phyloP scores from a whole-genome alignment of 106 monocot species.

The Acorus calamus region DNA sequence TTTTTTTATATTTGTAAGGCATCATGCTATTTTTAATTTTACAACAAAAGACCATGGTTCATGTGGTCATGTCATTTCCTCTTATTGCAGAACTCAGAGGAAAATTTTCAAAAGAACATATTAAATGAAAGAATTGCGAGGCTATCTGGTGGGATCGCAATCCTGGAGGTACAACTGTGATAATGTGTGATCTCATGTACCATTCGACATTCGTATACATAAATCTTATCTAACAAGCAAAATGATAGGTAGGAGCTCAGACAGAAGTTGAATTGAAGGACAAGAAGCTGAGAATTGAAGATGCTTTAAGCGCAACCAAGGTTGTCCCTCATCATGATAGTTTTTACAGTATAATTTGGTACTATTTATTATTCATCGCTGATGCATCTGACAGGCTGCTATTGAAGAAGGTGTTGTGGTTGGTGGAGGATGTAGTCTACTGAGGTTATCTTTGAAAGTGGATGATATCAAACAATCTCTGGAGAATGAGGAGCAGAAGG shows the following conservation, averaged over 20 bases:
- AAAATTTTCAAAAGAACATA: conserved; percentile 76
- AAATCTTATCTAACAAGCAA: background rate
- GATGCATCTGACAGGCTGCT: conserved; percentile 42
- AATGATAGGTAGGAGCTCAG: conserved; percentile 79
- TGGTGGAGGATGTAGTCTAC: conserved; percentile 81
- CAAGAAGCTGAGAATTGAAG: conserved; percentile 78
- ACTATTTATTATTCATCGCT: background rate
- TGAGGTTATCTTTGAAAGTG: conserved; percentile 66
- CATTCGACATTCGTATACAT: too few species aligned
- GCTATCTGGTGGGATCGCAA: conserved; percentile 62
- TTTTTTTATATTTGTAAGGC: too few species aligned
- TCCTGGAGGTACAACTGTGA: conserved; percentile 76
- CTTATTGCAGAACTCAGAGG: conserved; percentile 40
- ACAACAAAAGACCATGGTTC: too few species aligned
- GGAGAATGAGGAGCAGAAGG: conserved; percentile 76
- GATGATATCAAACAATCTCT: conserved; percentile 56
- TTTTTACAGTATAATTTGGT: too few species aligned
- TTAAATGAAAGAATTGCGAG: conserved; percentile 85
- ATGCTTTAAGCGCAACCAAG: conserved; percentile 80
- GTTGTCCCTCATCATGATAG: conserved; percentile 21
- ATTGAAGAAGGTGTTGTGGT: conserved; percentile 97
- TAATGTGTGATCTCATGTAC: too few species aligned
- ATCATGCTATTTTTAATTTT: too few species aligned
- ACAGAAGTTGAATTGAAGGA: conserved; percentile 73
- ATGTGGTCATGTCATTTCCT: too few species aligned